A percentile compares a stretch with the other conserved stretches of the same genome.
phyloP scores from a whole-genome alignment of 495 filamentous ascomycete species.

The Penicillium ochrochloron region DNA sequence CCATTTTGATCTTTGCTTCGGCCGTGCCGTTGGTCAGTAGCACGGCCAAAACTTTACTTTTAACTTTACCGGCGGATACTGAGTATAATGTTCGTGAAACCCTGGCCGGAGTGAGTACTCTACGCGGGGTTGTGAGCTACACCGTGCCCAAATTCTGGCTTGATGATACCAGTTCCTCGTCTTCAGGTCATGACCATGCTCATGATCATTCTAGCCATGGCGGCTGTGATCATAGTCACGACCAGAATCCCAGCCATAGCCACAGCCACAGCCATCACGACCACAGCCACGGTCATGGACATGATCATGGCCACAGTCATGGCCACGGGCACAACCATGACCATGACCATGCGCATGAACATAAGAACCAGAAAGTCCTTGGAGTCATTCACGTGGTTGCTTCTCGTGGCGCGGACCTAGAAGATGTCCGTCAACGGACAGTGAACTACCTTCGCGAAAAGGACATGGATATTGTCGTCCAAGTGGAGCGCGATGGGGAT shows the following conservation, averaged over 20 bases:
- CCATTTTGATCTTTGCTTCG: conserved; percentile 86
- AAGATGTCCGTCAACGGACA: conserved; percentile 75
- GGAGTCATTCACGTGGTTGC: conserved; percentile 86
- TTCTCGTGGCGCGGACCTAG: conserved; percentile 67
- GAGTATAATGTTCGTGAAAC: conserved; percentile 90
- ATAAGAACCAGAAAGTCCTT: conserved; percentile 57
- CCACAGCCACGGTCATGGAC: conserved; percentile 12
- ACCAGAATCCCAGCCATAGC: conserved; percentile 18
- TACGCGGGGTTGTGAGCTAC: conserved; percentile 86
- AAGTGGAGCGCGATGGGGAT: conserved; percentile 78
- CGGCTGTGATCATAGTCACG: conserved; percentile 17
- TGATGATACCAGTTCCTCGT: conserved; percentile 62
- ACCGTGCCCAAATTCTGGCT: conserved; percentile 93
- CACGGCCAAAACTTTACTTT: conserved; percentile 77
- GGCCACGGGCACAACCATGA: conserved; percentile 26
- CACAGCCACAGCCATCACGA: conserved; percentile 5
- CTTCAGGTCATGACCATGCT: conserved; percentile 28
- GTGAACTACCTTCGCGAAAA: conserved; percentile 59
- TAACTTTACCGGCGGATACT: conserved; percentile 81
- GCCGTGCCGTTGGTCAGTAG: conserved; percentile 86
- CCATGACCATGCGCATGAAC: conserved; percentile 35
- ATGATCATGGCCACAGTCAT: conserved; percentile 25
- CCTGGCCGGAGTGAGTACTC: conserved; percentile 77
- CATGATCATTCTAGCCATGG: conserved; percentile 22
- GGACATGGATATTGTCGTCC: conserved; percentile 73